Evolutionary conservation across 2,329 filamentous ascomycete genomes (phyloP).

Genomic region (Allantophomopsis lycopodina): DNA sequence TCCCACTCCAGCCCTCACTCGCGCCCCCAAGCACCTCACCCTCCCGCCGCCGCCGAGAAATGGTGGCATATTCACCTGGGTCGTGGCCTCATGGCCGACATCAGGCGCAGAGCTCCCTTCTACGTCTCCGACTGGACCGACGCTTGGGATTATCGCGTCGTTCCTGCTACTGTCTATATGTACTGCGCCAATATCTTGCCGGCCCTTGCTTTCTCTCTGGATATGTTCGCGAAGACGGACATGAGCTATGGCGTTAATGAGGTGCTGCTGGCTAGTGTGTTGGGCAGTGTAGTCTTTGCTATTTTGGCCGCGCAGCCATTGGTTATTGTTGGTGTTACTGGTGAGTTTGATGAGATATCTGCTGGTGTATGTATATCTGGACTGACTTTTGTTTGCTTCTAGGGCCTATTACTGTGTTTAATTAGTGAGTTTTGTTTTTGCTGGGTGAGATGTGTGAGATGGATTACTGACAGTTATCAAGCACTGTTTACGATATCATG

Average conservation of each 20-base stretch:
- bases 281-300: conserved; percentile 71
- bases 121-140: conserved; percentile 76
- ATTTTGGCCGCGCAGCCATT: conserved; percentile 71
- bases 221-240: conserved; percentile 84
- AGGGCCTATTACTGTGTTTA: conserved; percentile 84
- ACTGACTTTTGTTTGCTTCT: too few relatives aligned
- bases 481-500: conserved; percentile 81
- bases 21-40: not conserved
- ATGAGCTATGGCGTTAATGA: conserved; percentile 85
- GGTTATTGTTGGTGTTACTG: conserved; percentile 79
- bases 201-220: conserved; percentile 75
- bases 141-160: conserved; percentile 81
- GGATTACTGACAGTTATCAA: not conserved
- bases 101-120: conserved; percentile 60
- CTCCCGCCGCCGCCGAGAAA: conserved; percentile 3
- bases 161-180: conserved; percentile 84
- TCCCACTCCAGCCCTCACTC: not conserved
- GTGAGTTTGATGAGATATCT: too few relatives aligned
- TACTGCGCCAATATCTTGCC: conserved; percentile 90
- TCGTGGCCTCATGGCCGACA: conserved; percentile 66
- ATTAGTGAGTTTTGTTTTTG: conserved; percentile 36
- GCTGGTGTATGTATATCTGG: too few relatives aligned
- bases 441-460: not conserved
- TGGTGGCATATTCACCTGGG: conserved; percentile 73
- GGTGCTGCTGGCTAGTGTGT: conserved; percentile 72